phyloP scores from a whole-genome alignment of 2,329 filamentous ascomycete genomes.

The Talaromyces verruculosus region DNA sequence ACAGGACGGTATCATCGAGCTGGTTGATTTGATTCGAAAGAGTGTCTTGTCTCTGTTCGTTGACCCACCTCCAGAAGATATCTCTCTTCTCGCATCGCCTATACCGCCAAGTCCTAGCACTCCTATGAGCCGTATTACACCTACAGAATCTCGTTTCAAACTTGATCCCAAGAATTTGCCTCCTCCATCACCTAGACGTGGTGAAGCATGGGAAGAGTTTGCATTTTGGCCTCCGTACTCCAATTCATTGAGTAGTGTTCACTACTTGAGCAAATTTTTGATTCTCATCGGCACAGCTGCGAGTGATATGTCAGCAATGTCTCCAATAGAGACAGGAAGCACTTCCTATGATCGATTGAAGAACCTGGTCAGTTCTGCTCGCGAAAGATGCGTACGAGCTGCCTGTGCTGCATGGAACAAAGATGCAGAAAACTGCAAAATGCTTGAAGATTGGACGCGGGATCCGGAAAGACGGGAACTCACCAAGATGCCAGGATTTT shows the following conservation, averaged over 20 bases:
- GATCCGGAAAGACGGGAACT: constrained; percentile 78
- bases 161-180: constrained; percentile 77
- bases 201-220: constrained; percentile 87
- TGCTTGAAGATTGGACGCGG: constrained; percentile 90
- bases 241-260: constrained; percentile 86
- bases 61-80: constrained; percentile 84
- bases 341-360: constrained; percentile 70
- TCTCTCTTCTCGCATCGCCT: constrained; percentile 83
- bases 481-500: constrained; percentile 85
- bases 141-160: constrained; percentile 71
- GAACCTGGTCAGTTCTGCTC: constrained; percentile 69
- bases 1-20: constrained; percentile 73
- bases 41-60: constrained; percentile 79
- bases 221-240: constrained; percentile 95
- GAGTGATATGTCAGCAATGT: constrained; percentile 77
- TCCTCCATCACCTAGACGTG: constrained; percentile 71
- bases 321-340: constrained; percentile 60
- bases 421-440: constrained; percentile 89
- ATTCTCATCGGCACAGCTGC: constrained; percentile 81
- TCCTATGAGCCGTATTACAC: constrained; percentile 58
- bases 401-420: constrained; percentile 89
- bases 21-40: constrained; percentile 80
- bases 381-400: constrained; percentile 82
- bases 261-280: constrained; percentile 82
- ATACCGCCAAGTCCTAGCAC: constrained; percentile 66